These are phyloP conservation scores for Oidiodendron maius DNA, from an alignment of 495 filamentous ascomycete genomes.

Conservation along the genomic window DNA sequence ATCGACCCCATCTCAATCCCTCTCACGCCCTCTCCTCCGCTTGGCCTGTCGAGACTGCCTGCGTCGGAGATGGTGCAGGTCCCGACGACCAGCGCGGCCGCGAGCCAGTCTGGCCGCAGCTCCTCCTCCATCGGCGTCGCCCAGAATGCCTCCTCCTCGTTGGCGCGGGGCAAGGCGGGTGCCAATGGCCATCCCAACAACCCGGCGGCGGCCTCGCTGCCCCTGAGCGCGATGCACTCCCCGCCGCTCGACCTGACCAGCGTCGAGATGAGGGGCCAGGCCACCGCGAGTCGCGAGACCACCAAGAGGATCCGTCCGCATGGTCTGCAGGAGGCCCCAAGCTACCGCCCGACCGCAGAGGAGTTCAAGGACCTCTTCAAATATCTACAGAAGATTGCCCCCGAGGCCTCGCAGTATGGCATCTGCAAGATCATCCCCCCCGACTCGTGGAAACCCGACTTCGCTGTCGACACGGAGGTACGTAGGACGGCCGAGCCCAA, in stretches of 20 bases:
- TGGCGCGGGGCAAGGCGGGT: constrained; percentile 36
- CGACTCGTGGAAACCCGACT: constrained; percentile 86
- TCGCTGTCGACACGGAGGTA: constrained; percentile 97
- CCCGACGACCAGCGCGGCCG: constrained; percentile 13
- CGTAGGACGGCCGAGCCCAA: not conserved
- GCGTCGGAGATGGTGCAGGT: constrained; percentile 22
- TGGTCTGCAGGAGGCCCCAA: constrained; percentile 84
- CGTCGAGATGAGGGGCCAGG: constrained; percentile 83
- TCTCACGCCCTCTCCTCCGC: not conserved
- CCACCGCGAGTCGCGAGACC: constrained; percentile 67
- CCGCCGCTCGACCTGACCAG: constrained; percentile 75
- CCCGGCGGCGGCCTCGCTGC: constrained; percentile 38
- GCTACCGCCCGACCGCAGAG: constrained; percentile 83
- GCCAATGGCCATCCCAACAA: constrained; percentile 48
- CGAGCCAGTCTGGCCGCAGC: too few relatives aligned
- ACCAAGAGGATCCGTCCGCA: constrained; percentile 69
- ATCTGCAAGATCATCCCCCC: constrained; percentile 94
- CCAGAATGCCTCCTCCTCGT: too few relatives aligned
- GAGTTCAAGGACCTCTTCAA: constrained; percentile 91
- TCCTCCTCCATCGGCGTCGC: too few relatives aligned
- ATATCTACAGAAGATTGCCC: constrained; percentile 84
- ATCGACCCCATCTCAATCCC: constrained; percentile 12
- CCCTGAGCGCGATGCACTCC: constrained; percentile 46
- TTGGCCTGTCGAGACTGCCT: not conserved
- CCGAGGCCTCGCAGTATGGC: constrained; percentile 79